A percentile compares a stretch with the other conserved stretches of the same genome.
Evolutionary conservation across 805 yeast species (phyloP).

Genomic region (Yarrowia porcina): DNA sequence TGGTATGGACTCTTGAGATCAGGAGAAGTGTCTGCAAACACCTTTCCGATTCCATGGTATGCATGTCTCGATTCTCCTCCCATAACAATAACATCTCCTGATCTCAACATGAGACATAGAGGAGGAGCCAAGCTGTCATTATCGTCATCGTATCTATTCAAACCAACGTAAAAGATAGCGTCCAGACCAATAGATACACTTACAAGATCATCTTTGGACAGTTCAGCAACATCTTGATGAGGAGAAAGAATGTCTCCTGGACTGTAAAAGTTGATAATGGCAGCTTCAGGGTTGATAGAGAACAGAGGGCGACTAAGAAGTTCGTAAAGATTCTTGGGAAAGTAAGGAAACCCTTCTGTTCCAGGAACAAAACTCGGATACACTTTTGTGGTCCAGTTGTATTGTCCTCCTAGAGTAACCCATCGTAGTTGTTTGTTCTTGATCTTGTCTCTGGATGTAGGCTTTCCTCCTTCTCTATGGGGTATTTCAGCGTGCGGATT

Average conservation of each 20-base stretch:
- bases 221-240: conserved; percentile 46
- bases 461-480: conserved; percentile 28
- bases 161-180: conserved; percentile 41
- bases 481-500: not conserved
- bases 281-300: conserved; percentile 41
- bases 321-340: conserved; percentile 35
- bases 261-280: conserved; percentile 44
- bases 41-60: conserved; percentile 45
- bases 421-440: conserved; percentile 41
- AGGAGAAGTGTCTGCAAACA: conserved; percentile 40
- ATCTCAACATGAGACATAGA: conserved; percentile 38
- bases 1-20: conserved; percentile 27
- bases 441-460: conserved; percentile 29
- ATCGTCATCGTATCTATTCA: conserved; percentile 28
- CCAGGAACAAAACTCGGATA: conserved; percentile 42
- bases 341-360: conserved; percentile 36
- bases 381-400: conserved; percentile 44
- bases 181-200: conserved; percentile 43
- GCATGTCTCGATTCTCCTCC: conserved; percentile 43
- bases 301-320: conserved; percentile 32
- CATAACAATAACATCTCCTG: conserved; percentile 45
- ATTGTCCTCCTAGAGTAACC: conserved; percentile 48
- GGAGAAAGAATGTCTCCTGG: conserved; percentile 46
- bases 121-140: conserved; percentile 32
- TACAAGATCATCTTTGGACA: conserved; percentile 39